A percentile compares a stretch with the other conserved stretches of the same genome.
Conservation (phyloP, 306 rosid species). For the Begonia fuchsioides region DNA sequence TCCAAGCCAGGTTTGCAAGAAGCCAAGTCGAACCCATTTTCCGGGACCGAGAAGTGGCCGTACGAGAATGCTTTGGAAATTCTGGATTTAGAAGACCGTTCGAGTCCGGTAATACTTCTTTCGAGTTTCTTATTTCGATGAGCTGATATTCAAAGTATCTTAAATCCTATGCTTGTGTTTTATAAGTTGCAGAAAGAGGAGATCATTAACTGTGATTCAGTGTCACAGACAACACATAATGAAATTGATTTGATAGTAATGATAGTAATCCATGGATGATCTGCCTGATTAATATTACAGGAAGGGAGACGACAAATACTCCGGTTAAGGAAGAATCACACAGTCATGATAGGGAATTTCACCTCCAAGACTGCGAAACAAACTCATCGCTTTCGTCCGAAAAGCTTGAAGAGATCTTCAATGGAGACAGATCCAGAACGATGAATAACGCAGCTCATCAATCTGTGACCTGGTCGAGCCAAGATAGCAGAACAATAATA, state of each 20-base stretch:
- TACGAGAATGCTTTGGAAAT: constrained; percentile 23
- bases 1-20: constrained; percentile 11
- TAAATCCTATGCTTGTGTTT: constrained; percentile 2
- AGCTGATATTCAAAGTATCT: background rate
- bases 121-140: background rate
- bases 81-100: constrained; percentile 25
- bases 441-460: constrained; percentile 10
- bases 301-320: constrained; percentile 7
- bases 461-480: constrained; percentile 10
- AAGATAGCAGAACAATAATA: constrained; percentile 6
- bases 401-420: constrained; percentile 9
- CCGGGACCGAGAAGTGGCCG: constrained; percentile 15
- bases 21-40: constrained; percentile 4
- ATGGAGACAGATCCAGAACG: constrained; percentile 7
- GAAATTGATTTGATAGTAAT: too few species aligned
- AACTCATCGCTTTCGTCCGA: constrained; percentile 17
- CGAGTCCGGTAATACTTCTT: constrained; percentile 25
- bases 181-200: constrained; percentile 40
- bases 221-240: too few species aligned
- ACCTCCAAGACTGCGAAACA: constrained; percentile 21
- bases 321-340: constrained; percentile 15
- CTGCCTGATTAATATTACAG: constrained; percentile 4
- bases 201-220: constrained; percentile 24
- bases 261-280: too few species aligned
- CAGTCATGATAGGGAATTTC: constrained; percentile 13